Conservation (phyloP, 2,329 filamentous ascomycete genomes). For the Pseudopyrenochaeta lycopersici region DNA sequence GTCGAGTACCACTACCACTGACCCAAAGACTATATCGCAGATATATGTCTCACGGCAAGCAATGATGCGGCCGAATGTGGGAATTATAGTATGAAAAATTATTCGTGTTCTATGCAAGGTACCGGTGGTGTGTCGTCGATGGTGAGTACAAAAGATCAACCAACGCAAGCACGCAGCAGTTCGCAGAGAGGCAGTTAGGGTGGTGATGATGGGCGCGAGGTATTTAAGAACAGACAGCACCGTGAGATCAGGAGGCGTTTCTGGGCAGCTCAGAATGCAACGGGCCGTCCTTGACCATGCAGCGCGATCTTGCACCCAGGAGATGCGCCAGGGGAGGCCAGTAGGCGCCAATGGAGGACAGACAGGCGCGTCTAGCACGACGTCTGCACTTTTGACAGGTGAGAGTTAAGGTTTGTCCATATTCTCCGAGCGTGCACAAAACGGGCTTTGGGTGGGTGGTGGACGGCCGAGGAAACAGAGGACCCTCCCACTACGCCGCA, state of each 20-base stretch:
- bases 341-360: conserved; percentile 36
- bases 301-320: conserved; percentile 42
- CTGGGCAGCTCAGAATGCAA: conserved; percentile 49
- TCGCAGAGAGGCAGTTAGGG: conserved; percentile 31
- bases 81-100: conserved; percentile 18
- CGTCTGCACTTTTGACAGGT: conserved; percentile 47
- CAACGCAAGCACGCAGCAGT: conserved; percentile 45
- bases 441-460: conserved; percentile 31
- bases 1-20: conserved; percentile 9
- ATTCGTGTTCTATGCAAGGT: conserved; percentile 23
- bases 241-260: conserved; percentile 40
- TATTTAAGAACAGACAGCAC: conserved; percentile 37
- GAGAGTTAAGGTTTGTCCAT: conserved; percentile 48
- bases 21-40: conserved; percentile 21
- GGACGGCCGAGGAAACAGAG: conserved; percentile 36
- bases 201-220: conserved; percentile 37
- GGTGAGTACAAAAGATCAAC: conserved; percentile 23
- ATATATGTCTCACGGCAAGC: conserved; percentile 1
- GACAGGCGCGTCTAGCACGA: conserved; percentile 40
- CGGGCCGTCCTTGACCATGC: conserved; percentile 50
- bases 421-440: conserved; percentile 49
- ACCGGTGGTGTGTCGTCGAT: conserved; percentile 27
- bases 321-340: conserved; percentile 36
- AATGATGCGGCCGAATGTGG: neutral
- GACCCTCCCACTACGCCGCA: conserved; percentile 39